Evolutionary conservation across 257 asterid genomes (phyloP).

Genomic region (Scutellaria baicalensis): DNA sequence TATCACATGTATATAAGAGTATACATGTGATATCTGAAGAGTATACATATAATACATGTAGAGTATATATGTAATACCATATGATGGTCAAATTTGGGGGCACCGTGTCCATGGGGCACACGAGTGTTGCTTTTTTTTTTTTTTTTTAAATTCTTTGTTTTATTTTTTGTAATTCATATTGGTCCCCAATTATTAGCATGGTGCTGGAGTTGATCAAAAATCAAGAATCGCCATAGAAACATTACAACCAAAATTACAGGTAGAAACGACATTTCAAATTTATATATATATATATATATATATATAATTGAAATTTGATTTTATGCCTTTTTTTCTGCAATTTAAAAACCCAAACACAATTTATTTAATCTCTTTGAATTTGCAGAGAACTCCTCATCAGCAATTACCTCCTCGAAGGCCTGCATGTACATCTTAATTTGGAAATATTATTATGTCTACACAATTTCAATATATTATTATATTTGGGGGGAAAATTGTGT

Average conservation of each 20-base stretch:
- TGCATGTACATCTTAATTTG: constrained; percentile 46
- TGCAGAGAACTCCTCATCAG: constrained; percentile 83
- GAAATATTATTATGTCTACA: background rate
- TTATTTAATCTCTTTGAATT: background rate
- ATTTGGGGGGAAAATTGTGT: background rate
- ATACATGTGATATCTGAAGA: no score
- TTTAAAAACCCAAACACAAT: background rate
- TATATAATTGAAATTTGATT: background rate
- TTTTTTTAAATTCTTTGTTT: no score
- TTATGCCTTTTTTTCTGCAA: background rate
- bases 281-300: background rate
- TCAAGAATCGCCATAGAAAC: constrained; percentile 63
- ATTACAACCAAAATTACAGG: constrained; percentile 71
- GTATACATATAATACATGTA: no score
- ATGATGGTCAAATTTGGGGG: no score
- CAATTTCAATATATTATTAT: background rate
- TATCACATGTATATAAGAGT: no score
- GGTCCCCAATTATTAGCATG: constrained; percentile 46
- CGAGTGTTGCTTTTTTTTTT: no score
- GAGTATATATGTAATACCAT: no score
- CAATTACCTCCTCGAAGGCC: constrained; percentile 88
- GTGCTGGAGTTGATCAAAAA: constrained; percentile 48
- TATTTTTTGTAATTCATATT: background rate
- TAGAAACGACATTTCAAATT: background rate
- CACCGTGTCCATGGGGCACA: no score